phyloP scores from a whole-genome alignment of 164 flowering plant genomes.

The Liquidambar formosana region DNA sequence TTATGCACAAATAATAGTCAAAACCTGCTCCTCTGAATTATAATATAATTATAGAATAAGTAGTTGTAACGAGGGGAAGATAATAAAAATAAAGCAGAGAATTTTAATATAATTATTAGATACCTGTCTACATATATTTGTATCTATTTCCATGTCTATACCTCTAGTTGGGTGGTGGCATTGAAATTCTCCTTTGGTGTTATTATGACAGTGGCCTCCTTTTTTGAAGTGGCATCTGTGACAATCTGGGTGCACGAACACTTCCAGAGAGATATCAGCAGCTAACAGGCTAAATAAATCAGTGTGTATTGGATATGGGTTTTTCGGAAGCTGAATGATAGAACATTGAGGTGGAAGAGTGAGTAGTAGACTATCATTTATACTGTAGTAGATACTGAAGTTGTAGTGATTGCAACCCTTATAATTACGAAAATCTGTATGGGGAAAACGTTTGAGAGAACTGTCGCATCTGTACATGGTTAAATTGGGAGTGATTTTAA shows the following conservation, averaged over 20 bases:
- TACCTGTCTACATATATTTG: no score
- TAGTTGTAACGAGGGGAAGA: background rate
- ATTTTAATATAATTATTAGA: background rate
- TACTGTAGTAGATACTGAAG: background rate
- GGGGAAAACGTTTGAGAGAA: background rate
- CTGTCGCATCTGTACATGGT: constrained; percentile 16
- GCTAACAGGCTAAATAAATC: background rate
- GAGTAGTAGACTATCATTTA: background rate
- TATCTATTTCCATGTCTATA: no score
- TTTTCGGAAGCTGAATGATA: constrained; percentile 6
- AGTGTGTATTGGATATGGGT: no score
- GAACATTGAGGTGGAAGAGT: constrained; percentile 13
- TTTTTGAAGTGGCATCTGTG: no score
- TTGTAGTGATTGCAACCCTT: background rate
- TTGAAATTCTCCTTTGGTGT: no score
- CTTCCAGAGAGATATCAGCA: background rate
- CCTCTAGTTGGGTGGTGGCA: no score
- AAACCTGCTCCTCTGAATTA: no score
- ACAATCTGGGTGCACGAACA: no score
- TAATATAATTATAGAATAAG: no score
- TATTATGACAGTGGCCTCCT: no score
- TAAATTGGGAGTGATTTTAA: background rate
- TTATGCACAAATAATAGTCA: background rate
- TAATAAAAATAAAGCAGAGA: background rate
- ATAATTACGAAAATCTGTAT: background rate